Evolutionary conservation across 2,329 filamentous ascomycete genomes (phyloP).

Genomic region (Penicillium sp.): DNA sequence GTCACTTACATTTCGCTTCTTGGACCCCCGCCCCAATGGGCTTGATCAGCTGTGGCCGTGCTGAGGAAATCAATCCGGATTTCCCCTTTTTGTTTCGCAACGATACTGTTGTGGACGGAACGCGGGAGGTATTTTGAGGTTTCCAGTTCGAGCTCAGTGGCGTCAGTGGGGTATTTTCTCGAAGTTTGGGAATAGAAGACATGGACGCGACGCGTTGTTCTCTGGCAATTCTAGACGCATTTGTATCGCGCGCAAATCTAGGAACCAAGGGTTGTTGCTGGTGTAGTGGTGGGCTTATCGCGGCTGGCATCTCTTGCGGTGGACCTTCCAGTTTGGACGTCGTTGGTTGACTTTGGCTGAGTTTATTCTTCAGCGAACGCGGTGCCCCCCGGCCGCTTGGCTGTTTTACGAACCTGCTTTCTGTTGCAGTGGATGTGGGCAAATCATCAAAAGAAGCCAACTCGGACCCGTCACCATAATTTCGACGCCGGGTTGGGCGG

Average conservation of each 20-base stretch:
- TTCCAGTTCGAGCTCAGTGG: constrained; percentile 65
- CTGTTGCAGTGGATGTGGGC: constrained; percentile 80
- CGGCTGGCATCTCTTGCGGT: constrained; percentile 57
- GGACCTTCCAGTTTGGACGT: constrained; percentile 45
- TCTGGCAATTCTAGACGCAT: constrained; percentile 67
- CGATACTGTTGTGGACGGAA: constrained; percentile 55
- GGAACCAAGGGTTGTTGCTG: constrained; percentile 58
- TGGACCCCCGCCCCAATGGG: constrained; percentile 75
- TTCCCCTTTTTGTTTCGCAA: constrained; percentile 51
- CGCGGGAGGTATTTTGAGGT: constrained; percentile 57
- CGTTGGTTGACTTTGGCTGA: constrained; percentile 50
- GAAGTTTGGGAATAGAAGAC: constrained; percentile 39
- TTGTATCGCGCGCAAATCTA: constrained; percentile 69
- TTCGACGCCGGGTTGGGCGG: constrained; percentile 70
- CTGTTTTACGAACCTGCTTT: constrained; percentile 82
- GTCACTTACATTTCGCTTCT: constrained; percentile 75
- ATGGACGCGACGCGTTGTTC: constrained; percentile 62
- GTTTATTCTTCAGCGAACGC: constrained; percentile 62
- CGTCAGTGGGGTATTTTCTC: constrained; percentile 52
- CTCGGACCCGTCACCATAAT: constrained; percentile 92
- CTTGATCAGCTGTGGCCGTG: constrained; percentile 86
- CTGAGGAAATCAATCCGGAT: constrained; percentile 37
- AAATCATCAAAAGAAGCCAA: constrained; percentile 93
- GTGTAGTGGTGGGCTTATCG: constrained; percentile 55
- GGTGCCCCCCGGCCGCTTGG: constrained; percentile 72